Evolutionary conservation across 2,329 filamentous ascomycete species (phyloP).

Genomic region (Sclerotinia nivalis): DNA sequence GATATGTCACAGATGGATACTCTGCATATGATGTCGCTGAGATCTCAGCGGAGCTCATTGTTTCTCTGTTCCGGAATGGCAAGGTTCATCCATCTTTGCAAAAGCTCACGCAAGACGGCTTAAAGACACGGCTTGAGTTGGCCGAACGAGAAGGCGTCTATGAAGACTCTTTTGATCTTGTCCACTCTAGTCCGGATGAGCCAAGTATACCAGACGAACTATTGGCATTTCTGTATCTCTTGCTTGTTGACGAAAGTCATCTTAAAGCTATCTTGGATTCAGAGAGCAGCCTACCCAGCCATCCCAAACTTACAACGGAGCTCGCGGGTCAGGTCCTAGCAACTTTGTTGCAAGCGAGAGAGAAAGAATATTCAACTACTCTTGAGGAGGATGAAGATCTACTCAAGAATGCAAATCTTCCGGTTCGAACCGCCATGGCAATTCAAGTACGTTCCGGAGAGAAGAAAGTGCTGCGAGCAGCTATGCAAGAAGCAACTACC

Average conservation of each 20-base stretch:
- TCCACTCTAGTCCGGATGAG: slow-evolving; percentile 34
- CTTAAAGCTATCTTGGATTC: slow-evolving; percentile 43
- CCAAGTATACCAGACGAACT: slow-evolving; percentile 42
- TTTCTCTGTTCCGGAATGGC: slow-evolving; percentile 31
- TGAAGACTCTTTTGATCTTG: slow-evolving; percentile 62
- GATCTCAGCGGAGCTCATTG: slow-evolving; percentile 54
- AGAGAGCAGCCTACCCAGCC: slow-evolving; percentile 39
- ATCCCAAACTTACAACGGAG: slow-evolving; percentile 47
- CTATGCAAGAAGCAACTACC: slow-evolving; percentile 44
- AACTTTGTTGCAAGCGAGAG: slow-evolving; percentile 44
- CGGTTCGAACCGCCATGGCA: slow-evolving; percentile 52
- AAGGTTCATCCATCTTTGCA: slow-evolving; percentile 25
- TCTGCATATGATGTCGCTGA: slow-evolving; percentile 66
- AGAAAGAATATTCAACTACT: slow-evolving; percentile 54
- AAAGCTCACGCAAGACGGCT: slow-evolving; percentile 36
- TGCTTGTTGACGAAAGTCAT: slow-evolving; percentile 45
- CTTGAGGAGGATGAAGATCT: slow-evolving; percentile 52
- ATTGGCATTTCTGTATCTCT: slow-evolving; percentile 46
- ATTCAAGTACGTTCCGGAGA: slow-evolving; percentile 63
- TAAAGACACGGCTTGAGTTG: slow-evolving; percentile 43
- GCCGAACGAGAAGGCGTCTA: slow-evolving; percentile 57
- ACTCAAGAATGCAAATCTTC: slow-evolving; percentile 40
- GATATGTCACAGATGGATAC: slow-evolving; percentile 67
- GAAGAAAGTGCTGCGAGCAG: slow-evolving; percentile 57
- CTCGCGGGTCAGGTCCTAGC: slow-evolving; percentile 45